Conservation (phyloP, 805 yeast species). For the Lachancea meyersii region DNA sequence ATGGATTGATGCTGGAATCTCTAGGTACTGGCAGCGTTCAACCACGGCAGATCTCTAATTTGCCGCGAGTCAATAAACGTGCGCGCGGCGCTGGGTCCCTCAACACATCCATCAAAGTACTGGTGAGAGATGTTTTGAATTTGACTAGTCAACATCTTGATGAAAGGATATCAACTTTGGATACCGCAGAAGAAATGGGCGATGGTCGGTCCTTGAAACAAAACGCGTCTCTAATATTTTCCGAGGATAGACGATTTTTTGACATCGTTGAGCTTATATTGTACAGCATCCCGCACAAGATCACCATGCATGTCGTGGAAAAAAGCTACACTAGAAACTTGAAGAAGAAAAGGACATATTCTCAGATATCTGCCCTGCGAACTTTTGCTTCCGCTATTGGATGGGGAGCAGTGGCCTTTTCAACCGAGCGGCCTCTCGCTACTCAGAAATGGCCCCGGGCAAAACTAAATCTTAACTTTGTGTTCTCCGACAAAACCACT, state of each 20-base stretch:
- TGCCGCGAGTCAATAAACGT: background rate
- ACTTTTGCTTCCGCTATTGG: conserved; percentile 50
- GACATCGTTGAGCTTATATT: conserved; percentile 67
- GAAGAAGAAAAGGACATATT: conserved; percentile 49
- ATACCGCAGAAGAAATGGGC: conserved; percentile 13
- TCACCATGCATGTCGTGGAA: conserved; percentile 31
- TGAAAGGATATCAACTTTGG: conserved; percentile 2
- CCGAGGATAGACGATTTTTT: conserved; percentile 69
- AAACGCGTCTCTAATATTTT: conserved; percentile 52
- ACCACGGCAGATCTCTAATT: background rate
- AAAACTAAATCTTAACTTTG: conserved; percentile 59
- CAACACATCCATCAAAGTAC: conserved; percentile 1
- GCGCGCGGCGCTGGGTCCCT: background rate
- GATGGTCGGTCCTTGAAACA: conserved; percentile 17
- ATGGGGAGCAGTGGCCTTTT: conserved; percentile 26
- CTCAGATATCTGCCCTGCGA: conserved; percentile 57
- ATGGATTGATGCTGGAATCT: background rate
- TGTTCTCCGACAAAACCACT: conserved; percentile 63
- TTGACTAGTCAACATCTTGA: conserved; percentile 4
- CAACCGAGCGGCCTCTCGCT: conserved; percentile 57
- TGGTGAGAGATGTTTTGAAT: conserved; percentile 1
- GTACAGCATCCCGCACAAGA: conserved; percentile 19
- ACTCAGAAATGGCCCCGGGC: conserved; percentile 84
- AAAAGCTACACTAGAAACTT: conserved; percentile 52
- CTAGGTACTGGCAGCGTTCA: background rate